A percentile compares a stretch with the other conserved stretches of the same genome.
Conservation (phyloP, 768 basidiomycete genomes). For the Termitomyces sp. region DNA sequence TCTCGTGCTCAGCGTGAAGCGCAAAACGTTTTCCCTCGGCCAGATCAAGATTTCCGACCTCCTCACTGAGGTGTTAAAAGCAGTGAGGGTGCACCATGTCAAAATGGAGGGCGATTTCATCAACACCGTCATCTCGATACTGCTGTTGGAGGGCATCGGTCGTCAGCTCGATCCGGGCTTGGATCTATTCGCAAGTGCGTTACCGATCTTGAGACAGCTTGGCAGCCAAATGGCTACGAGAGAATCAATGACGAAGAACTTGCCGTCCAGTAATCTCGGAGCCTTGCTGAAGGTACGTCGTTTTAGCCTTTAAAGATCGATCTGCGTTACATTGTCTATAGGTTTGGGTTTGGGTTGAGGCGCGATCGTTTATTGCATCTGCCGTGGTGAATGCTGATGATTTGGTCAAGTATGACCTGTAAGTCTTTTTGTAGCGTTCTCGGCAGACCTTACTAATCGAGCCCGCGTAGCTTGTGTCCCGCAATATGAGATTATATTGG, state of each 20-base stretch:
- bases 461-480: slow-evolving; percentile 16
- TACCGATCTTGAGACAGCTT: slow-evolving; percentile 89
- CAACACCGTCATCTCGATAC: slow-evolving; percentile 93
- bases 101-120: slow-evolving; percentile 99
- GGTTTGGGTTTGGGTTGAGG: slow-evolving; percentile 95
- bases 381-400: slow-evolving; percentile 81
- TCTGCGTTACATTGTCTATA: slow-evolving; percentile 21
- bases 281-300: slow-evolving; percentile 78
- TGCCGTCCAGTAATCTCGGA: slow-evolving; percentile 70
- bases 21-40: slow-evolving; percentile 96
- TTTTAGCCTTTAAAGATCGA: neutral
- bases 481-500: slow-evolving; percentile 17
- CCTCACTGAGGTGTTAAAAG: slow-evolving; percentile 79
- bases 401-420: slow-evolving; percentile 85
- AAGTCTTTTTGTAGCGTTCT: slow-evolving; percentile 21
- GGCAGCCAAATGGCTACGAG: slow-evolving; percentile 87
- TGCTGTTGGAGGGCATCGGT: slow-evolving; percentile 94
- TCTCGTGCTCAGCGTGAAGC: slow-evolving; percentile 87
- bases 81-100: slow-evolving; percentile 89
- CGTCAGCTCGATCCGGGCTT: slow-evolving; percentile 86
- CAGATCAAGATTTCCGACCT: slow-evolving; percentile 95
- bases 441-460: neutral
- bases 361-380: slow-evolving; percentile 76
- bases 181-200: slow-evolving; percentile 92
- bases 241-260: slow-evolving; percentile 44